Evolutionary conservation across 1,284 basidiomycete species (phyloP).

Genomic region (Athelia psychrophila): DNA sequence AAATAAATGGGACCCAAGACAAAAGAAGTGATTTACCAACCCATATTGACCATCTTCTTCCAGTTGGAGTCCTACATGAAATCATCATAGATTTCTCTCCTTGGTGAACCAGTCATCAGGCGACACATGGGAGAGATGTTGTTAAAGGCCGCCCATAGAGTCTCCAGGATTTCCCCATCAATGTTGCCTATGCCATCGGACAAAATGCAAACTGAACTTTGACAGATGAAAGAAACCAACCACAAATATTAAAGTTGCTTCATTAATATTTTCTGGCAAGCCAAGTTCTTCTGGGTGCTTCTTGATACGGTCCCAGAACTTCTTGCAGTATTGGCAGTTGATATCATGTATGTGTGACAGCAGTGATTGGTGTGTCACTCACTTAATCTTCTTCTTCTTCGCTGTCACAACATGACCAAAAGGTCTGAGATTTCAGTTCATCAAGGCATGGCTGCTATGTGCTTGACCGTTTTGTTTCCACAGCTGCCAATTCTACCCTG

Average conservation of each 20-base stretch:
- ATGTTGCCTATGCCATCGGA: conserved; percentile 9
- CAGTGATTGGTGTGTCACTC: too few relatives aligned
- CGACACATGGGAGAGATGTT: conserved; percentile 11
- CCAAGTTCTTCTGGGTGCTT: not conserved
- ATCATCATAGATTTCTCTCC: conserved; percentile 12
- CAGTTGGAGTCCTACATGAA: conserved; percentile 15
- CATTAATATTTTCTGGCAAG: too few relatives aligned
- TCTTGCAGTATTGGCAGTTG: conserved; percentile 6
- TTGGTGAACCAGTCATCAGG: conserved; percentile 11
- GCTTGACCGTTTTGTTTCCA: too few relatives aligned
- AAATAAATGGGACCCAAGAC: too few relatives aligned
- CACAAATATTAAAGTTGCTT: conserved; percentile 2
- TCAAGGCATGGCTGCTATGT: too few relatives aligned
- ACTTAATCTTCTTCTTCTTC: too few relatives aligned
- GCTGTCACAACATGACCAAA: too few relatives aligned
- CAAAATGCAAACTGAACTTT: conserved; percentile 9
- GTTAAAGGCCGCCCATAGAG: conserved; percentile 12
- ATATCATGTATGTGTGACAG: conserved; percentile 13
- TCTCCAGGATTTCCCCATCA: conserved; percentile 15
- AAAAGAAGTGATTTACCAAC: not conserved
- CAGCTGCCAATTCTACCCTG: too few relatives aligned
- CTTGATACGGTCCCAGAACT: not conserved
- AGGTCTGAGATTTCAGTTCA: too few relatives aligned
- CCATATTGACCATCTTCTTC: conserved; percentile 8
- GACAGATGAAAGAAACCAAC: conserved; percentile 11